phyloP scores from a whole-genome alignment of 129 eudicot genomes.

The carrot (Daucus carota) region DH1_v3.0 NC_030382.2:41756501-41757000 shows the following conservation, averaged over 20 bases:
- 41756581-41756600: neutral
- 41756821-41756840: too few species aligned
- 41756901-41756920: too few species aligned
- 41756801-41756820: too few species aligned
- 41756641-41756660: neutral
- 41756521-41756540: neutral
- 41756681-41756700: neutral
- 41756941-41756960: too few species aligned
- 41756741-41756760: neutral
- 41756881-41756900: too few species aligned
- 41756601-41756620: neutral
- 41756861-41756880: too few species aligned
- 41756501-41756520: neutral
- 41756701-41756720: neutral
- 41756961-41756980: too few species aligned
- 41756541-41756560: neutral
- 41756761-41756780: too few species aligned
- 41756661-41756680: neutral
- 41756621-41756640: neutral
- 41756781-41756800: too few species aligned
- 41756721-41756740: neutral
- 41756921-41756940: too few species aligned
- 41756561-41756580: neutral
- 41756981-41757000: neutral
- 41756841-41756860: too few species aligned